phyloP scores from a whole-genome alignment of 257 asterid species.

The Phtheirospermum japonicum region DNA sequence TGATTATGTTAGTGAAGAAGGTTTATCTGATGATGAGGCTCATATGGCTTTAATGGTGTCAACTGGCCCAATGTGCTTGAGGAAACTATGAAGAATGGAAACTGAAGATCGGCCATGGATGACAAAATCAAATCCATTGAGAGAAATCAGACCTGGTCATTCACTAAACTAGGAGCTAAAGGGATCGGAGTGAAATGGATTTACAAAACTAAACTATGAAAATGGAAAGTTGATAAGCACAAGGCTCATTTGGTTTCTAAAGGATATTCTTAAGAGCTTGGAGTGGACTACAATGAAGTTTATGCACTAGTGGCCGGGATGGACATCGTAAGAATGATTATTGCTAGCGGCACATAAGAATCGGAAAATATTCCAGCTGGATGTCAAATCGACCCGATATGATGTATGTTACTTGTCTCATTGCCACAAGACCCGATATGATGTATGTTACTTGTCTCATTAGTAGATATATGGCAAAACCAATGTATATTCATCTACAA shows the following conservation, averaged over 20 bases:
- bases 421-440: too few relatives aligned
- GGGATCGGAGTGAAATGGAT: slow-evolving; percentile 2
- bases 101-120: neutral
- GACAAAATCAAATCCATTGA: slow-evolving; percentile 1
- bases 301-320: neutral
- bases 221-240: slow-evolving; percentile 7
- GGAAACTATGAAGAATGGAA: too few relatives aligned
- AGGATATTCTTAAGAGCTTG: neutral
- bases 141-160: neutral
- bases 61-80: too few relatives aligned
- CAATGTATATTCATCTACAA: too few relatives aligned
- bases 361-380: neutral
- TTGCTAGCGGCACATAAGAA: slow-evolving; percentile 5
- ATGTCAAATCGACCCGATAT: neutral
- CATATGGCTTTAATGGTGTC: too few relatives aligned
- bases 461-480: too few relatives aligned
- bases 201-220: slow-evolving; percentile 14
- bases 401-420: too few relatives aligned
- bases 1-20: too few relatives aligned
- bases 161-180: neutral
- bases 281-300: too few relatives aligned
- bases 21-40: too few relatives aligned
- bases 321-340: neutral
- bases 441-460: too few relatives aligned
- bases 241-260: slow-evolving; percentile 2